Percentiles rank a stretch among this genome's conserved stretches.
Conservation (phyloP, 805 yeast genomes). For the Hyphopichia homilentoma region DNA sequence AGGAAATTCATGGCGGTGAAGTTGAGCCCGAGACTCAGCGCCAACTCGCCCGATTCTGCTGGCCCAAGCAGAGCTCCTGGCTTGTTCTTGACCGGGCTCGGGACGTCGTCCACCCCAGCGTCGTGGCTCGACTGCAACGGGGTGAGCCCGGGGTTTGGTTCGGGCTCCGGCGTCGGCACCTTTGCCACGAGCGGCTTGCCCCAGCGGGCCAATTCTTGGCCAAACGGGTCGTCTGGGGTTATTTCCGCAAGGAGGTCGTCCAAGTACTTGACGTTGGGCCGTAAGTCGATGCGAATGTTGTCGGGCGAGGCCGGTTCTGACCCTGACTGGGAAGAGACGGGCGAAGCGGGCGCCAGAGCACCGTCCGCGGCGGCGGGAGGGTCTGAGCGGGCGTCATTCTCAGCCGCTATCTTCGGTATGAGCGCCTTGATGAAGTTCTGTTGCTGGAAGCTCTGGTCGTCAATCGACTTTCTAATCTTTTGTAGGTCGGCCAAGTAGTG, state of each 20-base stretch:
- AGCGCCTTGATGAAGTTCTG: constrained; percentile 11
- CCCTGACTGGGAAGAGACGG: neutral
- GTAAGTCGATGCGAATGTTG: no score
- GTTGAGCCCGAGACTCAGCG: constrained; percentile 20
- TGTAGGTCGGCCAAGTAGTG: constrained; percentile 15
- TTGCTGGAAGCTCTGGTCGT: constrained; percentile 13
- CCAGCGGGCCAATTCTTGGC: constrained; percentile 12
- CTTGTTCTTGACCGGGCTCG: neutral
- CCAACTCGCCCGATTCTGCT: constrained; percentile 7
- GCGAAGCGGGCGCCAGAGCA: neutral
- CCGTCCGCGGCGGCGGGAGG: neutral
- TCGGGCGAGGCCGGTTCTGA: no score
- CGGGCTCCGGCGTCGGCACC: neutral
- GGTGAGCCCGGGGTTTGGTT: constrained; percentile 3
- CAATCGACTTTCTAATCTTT: constrained; percentile 6
- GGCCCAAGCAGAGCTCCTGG: neutral
- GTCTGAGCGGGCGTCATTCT: neutral
- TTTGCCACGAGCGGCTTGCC: constrained; percentile 15
- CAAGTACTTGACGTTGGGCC: constrained; percentile 13
- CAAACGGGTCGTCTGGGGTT: constrained; percentile 8
- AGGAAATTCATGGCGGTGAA: constrained; percentile 15
- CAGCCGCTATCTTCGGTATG: constrained; percentile 2
- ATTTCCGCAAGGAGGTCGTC: constrained; percentile 9
- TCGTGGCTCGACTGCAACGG: neutral
- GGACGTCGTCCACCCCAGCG: constrained; percentile 1